Conservation (phyloP, 1,284 basidiomycete genomes). For the Boletus smithii region DNA sequence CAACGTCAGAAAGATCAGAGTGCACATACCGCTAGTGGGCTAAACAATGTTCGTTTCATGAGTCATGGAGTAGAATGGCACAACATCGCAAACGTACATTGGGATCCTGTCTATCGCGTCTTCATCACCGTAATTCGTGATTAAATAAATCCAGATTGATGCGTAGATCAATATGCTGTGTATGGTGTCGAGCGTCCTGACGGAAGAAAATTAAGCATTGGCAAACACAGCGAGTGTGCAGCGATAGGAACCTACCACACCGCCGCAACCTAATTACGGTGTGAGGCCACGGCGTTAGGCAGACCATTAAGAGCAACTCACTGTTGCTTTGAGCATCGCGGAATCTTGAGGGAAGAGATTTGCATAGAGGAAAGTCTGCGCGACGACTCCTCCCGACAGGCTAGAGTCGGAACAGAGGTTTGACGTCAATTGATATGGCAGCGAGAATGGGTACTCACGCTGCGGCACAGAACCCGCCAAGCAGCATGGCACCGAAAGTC, state of each 20-base stretch:
- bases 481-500: conserved; percentile 43
- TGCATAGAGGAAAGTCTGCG: conserved; percentile 43
- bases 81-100: conserved; percentile 16
- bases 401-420: conserved; percentile 23
- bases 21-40: conserved; percentile 43
- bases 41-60: conserved; percentile 16
- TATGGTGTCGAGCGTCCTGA: conserved; percentile 25
- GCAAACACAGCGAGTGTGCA: neutral
- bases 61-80: neutral
- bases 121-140: conserved; percentile 27
- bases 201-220: conserved; percentile 3
- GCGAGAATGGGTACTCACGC: conserved; percentile 19
- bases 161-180: conserved; percentile 30
- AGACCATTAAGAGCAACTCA: conserved; percentile 25
- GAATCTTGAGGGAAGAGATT: conserved; percentile 41
- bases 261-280: conserved; percentile 21
- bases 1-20: neutral
- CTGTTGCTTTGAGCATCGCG: conserved; percentile 34
- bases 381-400: conserved; percentile 43
- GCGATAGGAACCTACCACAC: conserved; percentile 21
- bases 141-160: conserved; percentile 33
- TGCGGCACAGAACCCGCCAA: conserved; percentile 44
- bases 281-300: neutral
- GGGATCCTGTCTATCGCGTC: conserved; percentile 25
- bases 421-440: neutral